phyloP scores from a whole-genome alignment of 1,284 basidiomycete species.

The Cutaneotrichosporon dermatis region DNA sequence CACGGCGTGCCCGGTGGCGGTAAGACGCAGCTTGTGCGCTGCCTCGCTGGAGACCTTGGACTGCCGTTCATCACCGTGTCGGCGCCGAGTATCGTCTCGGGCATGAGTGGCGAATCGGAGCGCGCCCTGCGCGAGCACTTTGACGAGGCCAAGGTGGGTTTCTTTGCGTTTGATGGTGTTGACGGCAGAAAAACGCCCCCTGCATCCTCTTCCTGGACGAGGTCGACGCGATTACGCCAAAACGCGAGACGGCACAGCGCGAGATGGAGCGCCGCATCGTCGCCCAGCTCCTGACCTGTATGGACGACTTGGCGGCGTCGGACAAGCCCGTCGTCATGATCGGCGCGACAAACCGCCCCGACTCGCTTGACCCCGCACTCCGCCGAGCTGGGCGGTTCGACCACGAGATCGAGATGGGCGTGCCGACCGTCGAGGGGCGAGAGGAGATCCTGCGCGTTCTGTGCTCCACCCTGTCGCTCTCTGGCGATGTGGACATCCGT shows the following conservation, averaged over 20 bases:
- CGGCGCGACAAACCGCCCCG: constrained; percentile 92
- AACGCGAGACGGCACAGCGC: constrained; percentile 90
- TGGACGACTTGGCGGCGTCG: constrained; percentile 53
- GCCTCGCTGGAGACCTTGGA: constrained; percentile 87
- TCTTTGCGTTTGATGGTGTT: background rate
- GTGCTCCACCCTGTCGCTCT: constrained; percentile 34
- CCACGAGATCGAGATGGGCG: constrained; percentile 95
- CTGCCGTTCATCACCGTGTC: constrained; percentile 91
- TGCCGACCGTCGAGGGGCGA: constrained; percentile 83
- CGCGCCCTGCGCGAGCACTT: constrained; percentile 94
- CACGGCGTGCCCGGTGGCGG: constrained; percentile 97
- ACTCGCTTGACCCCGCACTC: constrained; percentile 87
- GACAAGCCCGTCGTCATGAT: constrained; percentile 82
- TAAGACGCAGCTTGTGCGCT: constrained; percentile 86
- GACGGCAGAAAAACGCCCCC: constrained; percentile 69
- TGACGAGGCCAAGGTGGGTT: constrained; percentile 79
- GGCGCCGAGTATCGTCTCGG: constrained; percentile 90
- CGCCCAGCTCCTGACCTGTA: constrained; percentile 93
- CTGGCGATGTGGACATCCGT: constrained; percentile 41
- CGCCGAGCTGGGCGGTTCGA: constrained; percentile 92
- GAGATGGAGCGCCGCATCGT: constrained; percentile 98
- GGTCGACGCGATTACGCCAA: constrained; percentile 96
- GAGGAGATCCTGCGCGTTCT: constrained; percentile 78
- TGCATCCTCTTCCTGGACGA: constrained; percentile 93
- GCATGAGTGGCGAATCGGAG: constrained; percentile 97